A percentile compares a stretch with the other conserved stretches of the same genome.
phyloP scores from a whole-genome alignment of 495 filamentous ascomycete genomes.

The Penicillium tannophilum region DNA sequence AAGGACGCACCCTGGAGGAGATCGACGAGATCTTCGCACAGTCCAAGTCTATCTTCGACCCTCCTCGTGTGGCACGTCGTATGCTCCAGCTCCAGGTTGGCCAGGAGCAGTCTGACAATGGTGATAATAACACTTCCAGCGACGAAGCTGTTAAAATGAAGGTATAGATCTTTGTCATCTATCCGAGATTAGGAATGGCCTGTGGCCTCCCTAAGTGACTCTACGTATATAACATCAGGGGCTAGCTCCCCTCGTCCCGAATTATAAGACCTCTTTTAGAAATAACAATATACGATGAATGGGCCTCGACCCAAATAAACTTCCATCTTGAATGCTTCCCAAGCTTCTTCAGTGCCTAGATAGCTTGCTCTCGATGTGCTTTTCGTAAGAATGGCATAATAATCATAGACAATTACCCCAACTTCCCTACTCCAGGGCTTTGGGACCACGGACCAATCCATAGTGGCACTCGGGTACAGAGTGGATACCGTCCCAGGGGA shows the following conservation, averaged over 20 bases:
- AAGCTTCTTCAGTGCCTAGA: too few species aligned
- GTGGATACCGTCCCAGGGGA: too few species aligned
- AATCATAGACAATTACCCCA: too few species aligned
- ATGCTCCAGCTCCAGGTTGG: conserved; percentile 10
- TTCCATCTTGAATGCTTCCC: neutral
- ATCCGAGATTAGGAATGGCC: neutral
- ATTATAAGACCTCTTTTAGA: neutral
- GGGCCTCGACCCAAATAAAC: conserved; percentile 18
- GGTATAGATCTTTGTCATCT: neutral
- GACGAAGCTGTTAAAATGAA: conserved; percentile 4
- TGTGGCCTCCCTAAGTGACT: neutral
- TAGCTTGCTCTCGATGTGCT: neutral
- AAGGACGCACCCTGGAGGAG: conserved; percentile 44
- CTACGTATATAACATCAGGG: neutral
- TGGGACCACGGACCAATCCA: too few species aligned
- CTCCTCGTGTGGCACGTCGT: conserved; percentile 8
- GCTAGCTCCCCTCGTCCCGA: neutral
- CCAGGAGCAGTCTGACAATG: conserved; percentile 5
- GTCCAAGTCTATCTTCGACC: conserved; percentile 22
- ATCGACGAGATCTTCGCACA: conserved; percentile 43
- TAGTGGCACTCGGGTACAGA: too few species aligned
- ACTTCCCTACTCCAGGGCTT: too few species aligned
- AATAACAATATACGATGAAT: neutral
- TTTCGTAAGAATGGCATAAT: neutral
- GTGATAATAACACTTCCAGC: conserved; percentile 3